Evolutionary conservation across 441 rosid genomes (phyloP), one percentile per base, ranked within the genome.

Genomic region (Brassica balearica): DNA sequence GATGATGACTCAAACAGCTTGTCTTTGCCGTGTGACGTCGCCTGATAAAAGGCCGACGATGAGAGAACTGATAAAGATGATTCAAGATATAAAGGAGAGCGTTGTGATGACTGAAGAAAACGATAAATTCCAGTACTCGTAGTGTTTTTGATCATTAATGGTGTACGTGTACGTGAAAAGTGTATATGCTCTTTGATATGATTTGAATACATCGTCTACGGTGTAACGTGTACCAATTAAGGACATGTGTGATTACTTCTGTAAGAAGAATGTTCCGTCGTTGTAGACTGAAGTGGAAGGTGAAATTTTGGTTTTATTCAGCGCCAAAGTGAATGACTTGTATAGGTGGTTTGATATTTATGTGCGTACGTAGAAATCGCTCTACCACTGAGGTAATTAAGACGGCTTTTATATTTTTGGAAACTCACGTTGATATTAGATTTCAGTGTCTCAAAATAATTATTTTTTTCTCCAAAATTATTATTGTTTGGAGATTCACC

Each of bases 61-160:
- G 92, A 86, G 90, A 87, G 92, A 89, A 77, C 97, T 95, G 69
- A 75, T 95, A 79, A 89, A 90, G 84, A 92, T 91, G 97, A 85
- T 92, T 82, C 95, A 88, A 69, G 91, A 88, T 77, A 88, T 58
- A 58, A 58, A 58, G 72, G 91, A 89, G 80, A 85, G 75, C 68
- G 75, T 64, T 64, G 92, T 82, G 22, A 69, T 85, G 77, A 72
- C 82, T 67, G 92, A 88, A 72, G 96, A 91, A 11, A 79, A 80
- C 63, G 80, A 82, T 22, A 51, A 82, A 55, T 60, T 74, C 68
- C 86, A 85, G 41, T 27, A 29, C 41, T 62, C 66, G 23, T 58
- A 58, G 62, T 58, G 25, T 58, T 19, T 58, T 58, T 5, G 62
- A 58, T 58, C 62, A 8, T 19, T 19, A 20, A 9, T 20, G 29